Conservation (phyloP, 2,329 filamentous ascomycete species). For the Cordyceps cateniannulata region DNA sequence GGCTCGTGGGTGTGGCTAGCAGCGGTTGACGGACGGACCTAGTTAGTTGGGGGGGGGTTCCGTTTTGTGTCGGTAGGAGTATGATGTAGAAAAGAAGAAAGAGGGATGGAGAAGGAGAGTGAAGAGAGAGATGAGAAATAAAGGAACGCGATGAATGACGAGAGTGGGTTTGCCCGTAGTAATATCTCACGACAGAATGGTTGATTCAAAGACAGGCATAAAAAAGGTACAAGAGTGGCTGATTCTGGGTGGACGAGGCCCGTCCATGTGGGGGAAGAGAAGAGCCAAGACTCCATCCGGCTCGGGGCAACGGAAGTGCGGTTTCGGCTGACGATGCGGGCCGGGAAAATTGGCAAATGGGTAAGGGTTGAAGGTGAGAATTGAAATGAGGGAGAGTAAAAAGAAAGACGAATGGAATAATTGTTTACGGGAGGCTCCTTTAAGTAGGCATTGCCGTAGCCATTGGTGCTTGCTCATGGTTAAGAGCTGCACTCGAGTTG, state of each 20-base stretch:
- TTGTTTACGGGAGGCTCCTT: no score
- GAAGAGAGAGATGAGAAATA: neutral
- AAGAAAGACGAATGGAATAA: neutral
- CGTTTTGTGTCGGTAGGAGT: neutral
- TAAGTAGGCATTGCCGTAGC: no score
- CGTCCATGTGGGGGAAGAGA: neutral
- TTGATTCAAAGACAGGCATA: neutral
- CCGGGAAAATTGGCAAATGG: neutral
- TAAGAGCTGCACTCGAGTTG: no score
- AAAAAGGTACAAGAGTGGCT: neutral
- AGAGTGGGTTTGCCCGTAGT: neutral
- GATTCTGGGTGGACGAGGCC: neutral
- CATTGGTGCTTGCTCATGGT: no score
- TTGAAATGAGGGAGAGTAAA: neutral
- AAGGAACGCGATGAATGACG: neutral
- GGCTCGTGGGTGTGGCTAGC: neutral
- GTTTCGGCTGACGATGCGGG: slow-evolving; percentile 2
- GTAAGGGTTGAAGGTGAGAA: neutral
- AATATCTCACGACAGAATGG: slow-evolving; percentile 4
- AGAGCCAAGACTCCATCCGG: slow-evolving; percentile 6
- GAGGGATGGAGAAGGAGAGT: neutral
- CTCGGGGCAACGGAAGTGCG: slow-evolving; percentile 12
- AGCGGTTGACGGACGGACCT: neutral
- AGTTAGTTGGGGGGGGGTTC: no score
- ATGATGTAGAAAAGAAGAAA: neutral